Evolutionary conservation across 106 monocot species (phyloP).

Genomic region (Platanthera guangdongensis): DNA sequence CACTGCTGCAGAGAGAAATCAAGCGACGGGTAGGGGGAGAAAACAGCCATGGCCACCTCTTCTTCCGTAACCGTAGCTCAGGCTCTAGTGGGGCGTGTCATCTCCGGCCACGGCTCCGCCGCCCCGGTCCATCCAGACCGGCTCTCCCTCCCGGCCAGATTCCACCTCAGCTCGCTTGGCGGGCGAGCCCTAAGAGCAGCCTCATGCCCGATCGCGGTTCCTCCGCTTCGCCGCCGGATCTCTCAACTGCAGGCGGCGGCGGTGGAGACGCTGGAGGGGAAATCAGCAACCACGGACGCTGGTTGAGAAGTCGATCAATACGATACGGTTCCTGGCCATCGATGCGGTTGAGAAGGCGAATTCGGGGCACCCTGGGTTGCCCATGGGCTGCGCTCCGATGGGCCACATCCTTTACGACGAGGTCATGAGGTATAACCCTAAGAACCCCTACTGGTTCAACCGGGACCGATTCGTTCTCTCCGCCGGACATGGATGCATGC

Average conservation of each 20-base stretch:
- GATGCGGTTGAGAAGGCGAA: slow-evolving; percentile 98
- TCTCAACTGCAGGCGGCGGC: slow-evolving; percentile 36
- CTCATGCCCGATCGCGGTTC: not conserved
- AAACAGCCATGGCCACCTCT: slow-evolving; percentile 36
- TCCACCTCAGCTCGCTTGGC: slow-evolving; percentile 26
- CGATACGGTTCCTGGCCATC: slow-evolving; percentile 82
- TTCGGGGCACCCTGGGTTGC: slow-evolving; percentile 89
- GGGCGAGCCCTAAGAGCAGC: slow-evolving; percentile 12
- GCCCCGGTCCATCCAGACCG: slow-evolving; percentile 19
- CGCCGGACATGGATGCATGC: slow-evolving; percentile 96
- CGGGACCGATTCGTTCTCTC: slow-evolving; percentile 90
- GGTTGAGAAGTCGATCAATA: slow-evolving; percentile 88
- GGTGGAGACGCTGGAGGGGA: slow-evolving; percentile 50
- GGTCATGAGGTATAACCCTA: slow-evolving; percentile 94
- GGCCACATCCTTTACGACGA: slow-evolving; percentile 88
- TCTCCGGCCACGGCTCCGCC: slow-evolving; percentile 18
- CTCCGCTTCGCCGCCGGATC: not conserved
- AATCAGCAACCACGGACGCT: slow-evolving; percentile 32
- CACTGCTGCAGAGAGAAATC: not conserved
- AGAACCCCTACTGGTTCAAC: slow-evolving; percentile 97
- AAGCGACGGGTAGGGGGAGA: not conserved
- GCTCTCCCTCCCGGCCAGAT: slow-evolving; percentile 27
- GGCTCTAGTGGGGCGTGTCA: slow-evolving; percentile 29
- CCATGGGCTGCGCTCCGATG: slow-evolving; percentile 96
- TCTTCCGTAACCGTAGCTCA: slow-evolving; percentile 37